A percentile compares a stretch with the other conserved stretches of the same genome.
Conservation (phyloP, 2,329 filamentous ascomycete genomes). For the Neopestalotiopsis sp. region DNA sequence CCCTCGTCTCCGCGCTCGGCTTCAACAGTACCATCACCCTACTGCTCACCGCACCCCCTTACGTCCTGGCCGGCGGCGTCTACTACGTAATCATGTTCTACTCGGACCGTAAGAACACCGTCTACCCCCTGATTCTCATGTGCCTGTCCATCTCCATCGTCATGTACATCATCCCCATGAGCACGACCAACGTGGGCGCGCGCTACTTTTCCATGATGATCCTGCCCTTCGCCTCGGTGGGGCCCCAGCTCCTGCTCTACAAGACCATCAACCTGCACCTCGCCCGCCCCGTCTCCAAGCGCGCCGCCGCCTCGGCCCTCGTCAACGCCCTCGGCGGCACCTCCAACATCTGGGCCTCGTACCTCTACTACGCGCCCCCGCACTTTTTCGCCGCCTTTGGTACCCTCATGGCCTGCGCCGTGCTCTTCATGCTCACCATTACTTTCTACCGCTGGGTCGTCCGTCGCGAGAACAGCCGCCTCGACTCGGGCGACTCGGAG, state of each 20-base stretch:
- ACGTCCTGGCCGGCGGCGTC: constrained; percentile 35
- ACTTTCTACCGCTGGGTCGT: constrained; percentile 29
- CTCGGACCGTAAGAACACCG: constrained; percentile 35
- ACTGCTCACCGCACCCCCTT: constrained; percentile 34
- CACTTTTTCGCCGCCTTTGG: constrained; percentile 34
- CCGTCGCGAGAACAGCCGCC: constrained; percentile 26
- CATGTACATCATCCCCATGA: constrained; percentile 38
- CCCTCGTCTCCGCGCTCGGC: constrained; percentile 51
- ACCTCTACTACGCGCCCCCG: constrained; percentile 33
- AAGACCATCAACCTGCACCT: constrained; percentile 22
- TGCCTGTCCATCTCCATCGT: constrained; percentile 33
- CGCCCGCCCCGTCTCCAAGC: constrained; percentile 31
- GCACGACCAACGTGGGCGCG: constrained; percentile 32
- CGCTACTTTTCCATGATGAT: constrained; percentile 41
- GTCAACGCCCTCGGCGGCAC: constrained; percentile 37
- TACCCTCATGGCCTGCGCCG: constrained; percentile 27
- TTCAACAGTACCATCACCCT: constrained; percentile 40
- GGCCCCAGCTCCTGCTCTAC: constrained; percentile 16
- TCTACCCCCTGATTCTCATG: constrained; percentile 33
- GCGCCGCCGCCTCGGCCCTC: constrained; percentile 34
- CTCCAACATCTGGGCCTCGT: constrained; percentile 35
- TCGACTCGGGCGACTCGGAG: constrained; percentile 26
- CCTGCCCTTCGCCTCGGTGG: constrained; percentile 24
- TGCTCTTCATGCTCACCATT: constrained; percentile 28
- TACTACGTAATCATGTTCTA: constrained; percentile 39